Percentiles rank a stretch among this genome's conserved stretches.
Conservation (phyloP, 1,284 basidiomycete species). For the Apiotrichum mycotoxinovorans region DNA sequence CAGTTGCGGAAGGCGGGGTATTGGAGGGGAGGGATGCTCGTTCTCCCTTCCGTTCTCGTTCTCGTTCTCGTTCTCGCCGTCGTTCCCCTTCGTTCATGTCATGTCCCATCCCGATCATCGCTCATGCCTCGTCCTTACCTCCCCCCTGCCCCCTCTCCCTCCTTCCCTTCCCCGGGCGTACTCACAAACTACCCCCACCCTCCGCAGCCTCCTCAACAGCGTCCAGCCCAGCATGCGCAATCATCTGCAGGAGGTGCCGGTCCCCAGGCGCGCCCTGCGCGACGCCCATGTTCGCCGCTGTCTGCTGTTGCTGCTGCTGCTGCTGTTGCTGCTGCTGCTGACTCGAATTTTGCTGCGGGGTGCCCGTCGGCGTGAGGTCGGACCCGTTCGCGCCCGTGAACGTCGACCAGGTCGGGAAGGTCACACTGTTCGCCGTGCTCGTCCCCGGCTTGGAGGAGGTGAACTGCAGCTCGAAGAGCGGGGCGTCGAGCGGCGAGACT, state of each 20-base stretch:
- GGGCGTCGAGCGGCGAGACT: conserved; percentile 49
- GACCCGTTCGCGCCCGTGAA: conserved; percentile 36
- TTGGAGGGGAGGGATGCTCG: background rate
- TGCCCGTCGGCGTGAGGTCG: conserved; percentile 15
- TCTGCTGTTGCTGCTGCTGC: background rate
- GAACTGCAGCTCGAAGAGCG: conserved; percentile 48
- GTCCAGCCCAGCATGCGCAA: conserved; percentile 88
- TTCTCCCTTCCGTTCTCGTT: no score
- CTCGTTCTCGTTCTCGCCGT: no score
- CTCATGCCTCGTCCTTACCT: background rate
- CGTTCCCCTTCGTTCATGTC: no score
- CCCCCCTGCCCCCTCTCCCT: background rate
- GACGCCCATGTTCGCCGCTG: conserved; percentile 8
- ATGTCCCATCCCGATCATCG: no score
- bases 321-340: background rate
- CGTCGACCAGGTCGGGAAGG: conserved; percentile 49
- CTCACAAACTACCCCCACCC: conserved; percentile 78
- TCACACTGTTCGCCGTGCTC: conserved; percentile 3
- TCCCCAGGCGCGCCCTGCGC: conserved; percentile 52
- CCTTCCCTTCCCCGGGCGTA: conserved; percentile 11
- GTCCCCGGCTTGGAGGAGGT: conserved; percentile 28
- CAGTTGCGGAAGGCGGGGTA: background rate
- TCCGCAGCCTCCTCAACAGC: conserved; percentile 85
- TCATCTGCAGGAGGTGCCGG: conserved; percentile 92
- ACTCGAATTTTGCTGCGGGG: background rate